Conservation (phyloP, 1,284 basidiomycete genomes). For the Apiotrichum gracile region DNA sequence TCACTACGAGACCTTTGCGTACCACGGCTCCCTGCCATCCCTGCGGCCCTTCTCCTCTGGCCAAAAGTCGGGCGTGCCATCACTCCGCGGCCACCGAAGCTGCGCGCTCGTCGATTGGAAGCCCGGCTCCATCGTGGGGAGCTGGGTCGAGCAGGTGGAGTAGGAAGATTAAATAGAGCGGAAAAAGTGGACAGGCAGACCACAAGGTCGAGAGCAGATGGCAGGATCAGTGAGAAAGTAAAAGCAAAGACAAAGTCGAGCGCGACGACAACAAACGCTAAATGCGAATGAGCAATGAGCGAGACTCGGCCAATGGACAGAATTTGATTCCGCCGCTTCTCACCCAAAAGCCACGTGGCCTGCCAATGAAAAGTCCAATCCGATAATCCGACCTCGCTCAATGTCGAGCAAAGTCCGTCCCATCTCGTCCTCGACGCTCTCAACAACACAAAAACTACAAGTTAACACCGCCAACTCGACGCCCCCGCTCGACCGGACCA, state of each 20-base stretch:
- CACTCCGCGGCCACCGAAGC: constrained; percentile 13
- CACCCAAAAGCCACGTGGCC: background rate
- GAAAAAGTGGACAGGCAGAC: too few species aligned
- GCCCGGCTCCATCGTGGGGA: background rate
- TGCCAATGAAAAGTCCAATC: background rate
- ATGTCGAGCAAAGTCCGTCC: too few species aligned
- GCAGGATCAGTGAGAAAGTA: too few species aligned
- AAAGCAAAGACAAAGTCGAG: too few species aligned
- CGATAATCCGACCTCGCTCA: background rate
- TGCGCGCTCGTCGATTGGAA: background rate
- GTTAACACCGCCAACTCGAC: background rate
- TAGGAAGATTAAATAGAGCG: too few species aligned
- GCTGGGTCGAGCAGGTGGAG: background rate
- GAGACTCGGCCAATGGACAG: background rate
- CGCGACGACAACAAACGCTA: too few species aligned
- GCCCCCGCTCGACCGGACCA: too few species aligned
- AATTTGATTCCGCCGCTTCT: background rate
- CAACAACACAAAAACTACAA: background rate
- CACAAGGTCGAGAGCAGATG: too few species aligned
- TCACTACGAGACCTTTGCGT: constrained; percentile 10
- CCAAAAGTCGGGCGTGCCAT: constrained; percentile 3
- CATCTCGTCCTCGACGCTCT: background rate
- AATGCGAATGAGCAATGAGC: too few species aligned
- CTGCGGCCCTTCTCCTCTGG: background rate
- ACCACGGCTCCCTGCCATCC: constrained; percentile 6